Evolutionary conservation across 2,329 filamentous ascomycete species (phyloP), one percentile per base, ranked within the genome.

Genomic region (Sclerotinia borealis): DNA sequence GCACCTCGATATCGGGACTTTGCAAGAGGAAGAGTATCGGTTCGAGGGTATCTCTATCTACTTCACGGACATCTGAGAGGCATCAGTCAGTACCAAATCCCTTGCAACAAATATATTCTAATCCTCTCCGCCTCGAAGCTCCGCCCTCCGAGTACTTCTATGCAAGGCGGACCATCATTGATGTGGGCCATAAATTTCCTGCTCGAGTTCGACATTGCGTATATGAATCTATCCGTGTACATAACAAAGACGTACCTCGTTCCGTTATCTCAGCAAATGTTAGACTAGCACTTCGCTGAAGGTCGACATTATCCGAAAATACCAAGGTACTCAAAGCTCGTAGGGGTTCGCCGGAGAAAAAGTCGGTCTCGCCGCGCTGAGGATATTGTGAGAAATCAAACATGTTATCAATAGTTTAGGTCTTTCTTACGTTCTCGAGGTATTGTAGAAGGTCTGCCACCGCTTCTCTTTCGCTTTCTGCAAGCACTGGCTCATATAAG

Each of bases 261-360:
- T 99, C 95, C 45, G 95, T 99, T 70, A 99, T 99, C 77, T 99
- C 95, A 65, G 95, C 95, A 82, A 99, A 99, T 2, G 95, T 99
- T 77, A 99, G 85, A 76, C 93, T 98, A 60, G 95, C 95, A 79
- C 95, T 98, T 69, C 95, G 86, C 79, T 99, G 95, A 60, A 99
- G 83, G 76, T 99, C 95, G 75, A 99, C 93, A 79, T 99, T 99
- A 77, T 98, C 93, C 64, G 95, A 99, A 77, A 96, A 99, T 64
- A 99, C 95, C 31, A 99, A 85, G 15, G 93, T 99, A 78, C 92
- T 97, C 63, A 99, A 81, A 51, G 95, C 93, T 77, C 90, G 90
- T 64, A 99, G 86, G 51, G 95, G 95, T 74, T 97, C 93, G 77
- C 95, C 95, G 43, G 91, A 89, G 79, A 99, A 99, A 85, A 99